A percentile compares a stretch with the other conserved stretches of the same genome.
Conservation (phyloP, 768 basidiomycete genomes). For the Suillus tomentosus region DNA sequence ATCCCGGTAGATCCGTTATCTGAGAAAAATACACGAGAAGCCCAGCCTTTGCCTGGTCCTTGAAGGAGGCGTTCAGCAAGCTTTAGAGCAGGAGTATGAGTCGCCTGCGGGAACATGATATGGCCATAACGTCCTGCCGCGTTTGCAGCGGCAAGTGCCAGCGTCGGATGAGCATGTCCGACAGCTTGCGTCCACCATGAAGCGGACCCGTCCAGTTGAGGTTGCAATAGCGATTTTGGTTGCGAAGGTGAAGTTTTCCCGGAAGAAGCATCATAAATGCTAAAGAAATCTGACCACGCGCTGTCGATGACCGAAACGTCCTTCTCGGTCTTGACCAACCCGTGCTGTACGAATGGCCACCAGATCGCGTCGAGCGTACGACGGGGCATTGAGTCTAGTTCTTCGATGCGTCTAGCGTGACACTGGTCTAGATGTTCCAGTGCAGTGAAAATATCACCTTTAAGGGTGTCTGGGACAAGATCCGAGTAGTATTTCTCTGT, state of each 20-base stretch:
- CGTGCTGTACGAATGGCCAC: slow-evolving; percentile 99
- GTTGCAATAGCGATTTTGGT: slow-evolving; percentile 44
- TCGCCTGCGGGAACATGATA: slow-evolving; percentile 92
- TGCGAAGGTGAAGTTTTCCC: slow-evolving; percentile 20
- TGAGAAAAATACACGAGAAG: slow-evolving; percentile 86
- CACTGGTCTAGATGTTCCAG: slow-evolving; percentile 60
- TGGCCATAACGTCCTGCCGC: slow-evolving; percentile 96
- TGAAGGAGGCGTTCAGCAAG: slow-evolving; percentile 79
- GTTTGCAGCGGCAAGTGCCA: slow-evolving; percentile 84
- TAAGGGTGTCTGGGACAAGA: slow-evolving; percentile 39
- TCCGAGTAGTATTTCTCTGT: slow-evolving; percentile 76
- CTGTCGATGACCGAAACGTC: slow-evolving; percentile 93
- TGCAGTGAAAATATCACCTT: slow-evolving; percentile 45
- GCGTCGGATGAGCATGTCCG: slow-evolving; percentile 75
- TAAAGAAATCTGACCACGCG: slow-evolving; percentile 86
- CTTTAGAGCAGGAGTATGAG: slow-evolving; percentile 80
- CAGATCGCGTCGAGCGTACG: slow-evolving; percentile 80
- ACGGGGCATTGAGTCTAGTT: slow-evolving; percentile 76
- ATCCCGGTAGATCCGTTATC: slow-evolving; percentile 96
- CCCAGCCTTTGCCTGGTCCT: slow-evolving; percentile 91
- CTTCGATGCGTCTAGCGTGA: slow-evolving; percentile 66
- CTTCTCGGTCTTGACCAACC: slow-evolving; percentile 59
- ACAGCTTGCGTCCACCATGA: slow-evolving; percentile 98
- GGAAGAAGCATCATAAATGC: slow-evolving; percentile 51
- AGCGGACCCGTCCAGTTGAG: slow-evolving; percentile 88